Evolutionary conservation across 2,329 filamentous ascomycete genomes (phyloP).

Genomic region (Alternaria consortialis): DNA sequence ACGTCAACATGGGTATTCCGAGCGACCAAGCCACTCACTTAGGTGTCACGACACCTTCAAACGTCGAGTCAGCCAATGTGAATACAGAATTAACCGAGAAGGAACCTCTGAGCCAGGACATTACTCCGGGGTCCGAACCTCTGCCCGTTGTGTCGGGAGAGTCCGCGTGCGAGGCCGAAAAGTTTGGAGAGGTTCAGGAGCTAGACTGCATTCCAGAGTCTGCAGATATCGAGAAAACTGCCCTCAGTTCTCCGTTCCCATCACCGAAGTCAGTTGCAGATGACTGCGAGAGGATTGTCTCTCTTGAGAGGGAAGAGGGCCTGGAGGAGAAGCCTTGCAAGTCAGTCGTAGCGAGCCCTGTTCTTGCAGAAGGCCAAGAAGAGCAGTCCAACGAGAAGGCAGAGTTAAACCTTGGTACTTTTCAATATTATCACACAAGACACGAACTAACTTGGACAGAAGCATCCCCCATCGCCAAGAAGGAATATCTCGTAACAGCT

Average conservation of each 20-base stretch:
- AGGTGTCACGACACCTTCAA: too few species aligned
- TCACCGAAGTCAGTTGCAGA: not conserved
- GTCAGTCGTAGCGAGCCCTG: not conserved
- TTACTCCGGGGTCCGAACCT: not conserved
- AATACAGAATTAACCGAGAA: not conserved
- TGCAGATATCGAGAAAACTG: not conserved
- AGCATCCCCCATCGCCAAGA: not conserved
- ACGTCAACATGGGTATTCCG: not conserved
- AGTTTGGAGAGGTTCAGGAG: not conserved
- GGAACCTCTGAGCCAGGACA: not conserved
- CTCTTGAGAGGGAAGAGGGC: not conserved
- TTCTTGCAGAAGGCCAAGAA: not conserved
- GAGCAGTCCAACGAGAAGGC: not conserved
- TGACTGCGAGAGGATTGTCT: not conserved
- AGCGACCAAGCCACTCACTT: not conserved
- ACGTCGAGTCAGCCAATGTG: accelerated
- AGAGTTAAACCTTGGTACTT: not conserved
- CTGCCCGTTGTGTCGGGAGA: too few species aligned
- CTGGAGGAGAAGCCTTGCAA: not conserved
- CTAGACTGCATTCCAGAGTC: not conserved
- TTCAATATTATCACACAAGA: not conserved
- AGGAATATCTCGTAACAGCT: not conserved
- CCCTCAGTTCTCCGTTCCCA: not conserved
- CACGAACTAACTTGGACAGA: not conserved
- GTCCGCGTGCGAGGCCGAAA: not conserved